Evolutionary conservation across 192 early-diverging fungal genomes (phyloP), one percentile per base, ranked within the genome.

Genomic region (Obelidium mucronatum): DNA sequence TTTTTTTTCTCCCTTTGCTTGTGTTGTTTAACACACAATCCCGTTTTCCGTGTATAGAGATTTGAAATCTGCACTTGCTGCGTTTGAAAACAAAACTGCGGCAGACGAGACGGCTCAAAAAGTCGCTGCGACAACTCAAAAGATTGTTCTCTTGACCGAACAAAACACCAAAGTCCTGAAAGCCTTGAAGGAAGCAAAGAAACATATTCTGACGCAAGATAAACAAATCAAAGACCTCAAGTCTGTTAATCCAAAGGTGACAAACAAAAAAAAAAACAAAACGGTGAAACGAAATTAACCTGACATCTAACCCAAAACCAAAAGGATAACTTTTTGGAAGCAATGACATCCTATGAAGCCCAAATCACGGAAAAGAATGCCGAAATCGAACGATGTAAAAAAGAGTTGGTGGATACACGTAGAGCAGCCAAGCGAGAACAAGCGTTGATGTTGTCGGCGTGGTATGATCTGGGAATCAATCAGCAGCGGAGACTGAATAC

Each of bases 361-460:
- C 31, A 39, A 42, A 2, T 86, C 11, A 36, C 68, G 35, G 78
- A 84, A 19, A 79, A 81, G 42, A 78, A 83, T 40, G 73, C 37
- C 17, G 86, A 86, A 56, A 30, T 76, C 33, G 67, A 80, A 24
- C 65, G 76, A 31, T 31, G 73, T 6, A 44, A 91, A 84, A 84
- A 91, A 37, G 91, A 94, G 76, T 81, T 93, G 63, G 82, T 86
- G 51, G 93, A 96, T 73, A 86, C 89, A 22, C 86, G 92, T 72
- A 80, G 85, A 26, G 92, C 92, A 77, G 88, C 85, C 67, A 84
- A 83, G 76, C 88, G 92, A 36, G 96, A 98, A 77, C 91, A 94
- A 71, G 85, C 85, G 61, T 81, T 95, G 53, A 93, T 98, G 74
- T 84, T 91, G 40, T 93, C 93, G 17, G 94, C 96, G 6, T 97